phyloP scores from a whole-genome alignment of 1,284 basidiomycete genomes.

The Mycosarcoma maydis region DNA sequence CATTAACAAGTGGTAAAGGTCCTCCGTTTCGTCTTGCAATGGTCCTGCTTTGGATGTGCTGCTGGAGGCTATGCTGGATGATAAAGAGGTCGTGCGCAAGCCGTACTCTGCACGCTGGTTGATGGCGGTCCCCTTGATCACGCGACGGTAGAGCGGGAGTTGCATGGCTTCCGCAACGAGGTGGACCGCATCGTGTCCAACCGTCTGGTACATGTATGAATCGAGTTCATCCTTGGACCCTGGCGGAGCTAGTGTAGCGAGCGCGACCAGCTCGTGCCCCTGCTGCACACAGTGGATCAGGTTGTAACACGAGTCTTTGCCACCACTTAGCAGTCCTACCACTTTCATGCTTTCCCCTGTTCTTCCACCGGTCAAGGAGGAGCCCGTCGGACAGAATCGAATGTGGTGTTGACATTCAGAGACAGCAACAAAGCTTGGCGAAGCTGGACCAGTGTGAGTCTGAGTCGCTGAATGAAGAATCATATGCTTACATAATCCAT shows the following conservation, averaged over 20 bases:
- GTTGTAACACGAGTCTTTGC: slow-evolving; percentile 98
- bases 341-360: slow-evolving; percentile 81
- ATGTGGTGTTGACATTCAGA: no score
- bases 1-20: slow-evolving; percentile 81
- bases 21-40: slow-evolving; percentile 87
- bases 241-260: slow-evolving; percentile 86
- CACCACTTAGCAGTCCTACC: slow-evolving; percentile 92
- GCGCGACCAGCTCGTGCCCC: slow-evolving; percentile 86
- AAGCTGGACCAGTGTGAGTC: no score
- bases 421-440: neutral
- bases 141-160: slow-evolving; percentile 83
- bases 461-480: neutral
- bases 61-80: neutral
- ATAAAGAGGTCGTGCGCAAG: slow-evolving; percentile 50
- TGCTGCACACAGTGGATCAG: slow-evolving; percentile 86
- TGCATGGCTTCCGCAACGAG: slow-evolving; percentile 84
- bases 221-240: slow-evolving; percentile 94
- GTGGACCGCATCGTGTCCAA: slow-evolving; percentile 92
- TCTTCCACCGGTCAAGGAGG: no score
- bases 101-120: slow-evolving; percentile 89
- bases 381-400: no score
- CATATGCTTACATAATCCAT: slow-evolving; percentile 19
- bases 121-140: slow-evolving; percentile 83
- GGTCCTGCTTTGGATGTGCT: slow-evolving; percentile 16
- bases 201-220: slow-evolving; percentile 98